Evolutionary conservation across 2,329 filamentous ascomycete genomes (phyloP).

Genomic region (Cladorrhinum sp.): DNA sequence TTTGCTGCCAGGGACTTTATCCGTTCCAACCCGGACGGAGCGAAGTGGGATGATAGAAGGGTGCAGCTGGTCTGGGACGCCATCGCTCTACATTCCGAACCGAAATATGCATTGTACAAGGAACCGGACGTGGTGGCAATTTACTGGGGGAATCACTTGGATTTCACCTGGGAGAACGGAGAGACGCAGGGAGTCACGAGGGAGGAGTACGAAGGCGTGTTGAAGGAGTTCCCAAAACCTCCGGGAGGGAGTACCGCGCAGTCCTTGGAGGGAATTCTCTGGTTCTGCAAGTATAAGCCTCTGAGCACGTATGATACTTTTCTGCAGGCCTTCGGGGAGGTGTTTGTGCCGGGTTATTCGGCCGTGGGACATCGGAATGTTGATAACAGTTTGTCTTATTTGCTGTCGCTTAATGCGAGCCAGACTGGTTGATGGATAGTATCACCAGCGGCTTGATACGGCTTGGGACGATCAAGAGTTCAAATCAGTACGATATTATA

Average conservation of each 20-base stretch:
- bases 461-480: too few relatives aligned
- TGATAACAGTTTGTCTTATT: background rate
- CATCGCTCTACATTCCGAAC: conserved; percentile 45
- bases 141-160: conserved; percentile 35
- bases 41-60: conserved; percentile 39
- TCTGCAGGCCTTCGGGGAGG: background rate
- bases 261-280: conserved; percentile 37
- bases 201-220: conserved; percentile 34
- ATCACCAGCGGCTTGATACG: too few relatives aligned
- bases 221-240: conserved; percentile 34
- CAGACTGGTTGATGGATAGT: too few relatives aligned
- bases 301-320: conserved; percentile 31
- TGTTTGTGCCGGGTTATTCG: background rate
- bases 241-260: background rate
- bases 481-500: too few relatives aligned
- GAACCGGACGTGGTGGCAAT: conserved; percentile 39
- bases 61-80: conserved; percentile 48
- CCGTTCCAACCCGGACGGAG: conserved; percentile 20
- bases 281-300: conserved; percentile 41
- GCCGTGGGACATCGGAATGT: background rate
- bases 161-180: conserved; percentile 30
- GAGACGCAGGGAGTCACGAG: conserved; percentile 30
- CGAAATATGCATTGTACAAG: conserved; percentile 40
- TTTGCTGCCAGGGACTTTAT: conserved; percentile 43
- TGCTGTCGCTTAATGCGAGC: background rate